Evolutionary conservation across 805 yeast species (phyloP), one percentile per base, ranked within the genome.

Genomic region (Wickerhamomyces bisporus): DNA sequence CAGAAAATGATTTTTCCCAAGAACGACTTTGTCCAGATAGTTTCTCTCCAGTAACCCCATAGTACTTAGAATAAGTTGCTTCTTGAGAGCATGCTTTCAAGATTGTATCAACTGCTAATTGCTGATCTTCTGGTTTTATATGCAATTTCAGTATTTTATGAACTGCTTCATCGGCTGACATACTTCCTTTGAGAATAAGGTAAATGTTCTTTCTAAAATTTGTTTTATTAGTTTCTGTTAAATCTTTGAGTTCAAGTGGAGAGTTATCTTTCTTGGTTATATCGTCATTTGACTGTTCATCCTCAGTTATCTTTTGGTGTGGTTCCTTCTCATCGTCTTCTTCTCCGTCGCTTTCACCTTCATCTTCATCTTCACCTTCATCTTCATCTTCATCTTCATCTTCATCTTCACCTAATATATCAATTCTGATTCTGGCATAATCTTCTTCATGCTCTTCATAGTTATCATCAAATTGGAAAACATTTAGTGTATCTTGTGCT

Each of bases 161-260:
- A 1, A 86, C 88, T 1, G 95, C 91, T 65, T 93, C 98, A 48
- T 86, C 95, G 5, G 89, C 79, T 0, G 94, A 81, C 81, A 91
- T 75, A 42, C 95, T 79, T 17, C 96, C 86, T 81, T 86, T 87
- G 9, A 93, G 65, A 0, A 91, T 81, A 21, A 89, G 63, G 50
- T 91, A 91, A 3, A 91, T 82, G 2, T 73, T 73, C 49, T 86
- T 86, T 48, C 86, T 86, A 48, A 78, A 77, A 35, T 79, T 77
- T 2, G 78, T 65, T 23, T 79, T 60, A 19, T 76, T 76, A 0
- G 79, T 62, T 33, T 81, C 81, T 0, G 95, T 84, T 68, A 82
- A 60, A 57, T 89, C 96, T 29, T 68, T 65, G 29, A 81, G 35
- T 26, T 47, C 20, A 21, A 45, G 20, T 27, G 32, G 11, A 4